Evolutionary conservation across 768 basidiomycete species (phyloP), one percentile per base, ranked within the genome.

Genomic region (Auriculariales sp.): DNA sequence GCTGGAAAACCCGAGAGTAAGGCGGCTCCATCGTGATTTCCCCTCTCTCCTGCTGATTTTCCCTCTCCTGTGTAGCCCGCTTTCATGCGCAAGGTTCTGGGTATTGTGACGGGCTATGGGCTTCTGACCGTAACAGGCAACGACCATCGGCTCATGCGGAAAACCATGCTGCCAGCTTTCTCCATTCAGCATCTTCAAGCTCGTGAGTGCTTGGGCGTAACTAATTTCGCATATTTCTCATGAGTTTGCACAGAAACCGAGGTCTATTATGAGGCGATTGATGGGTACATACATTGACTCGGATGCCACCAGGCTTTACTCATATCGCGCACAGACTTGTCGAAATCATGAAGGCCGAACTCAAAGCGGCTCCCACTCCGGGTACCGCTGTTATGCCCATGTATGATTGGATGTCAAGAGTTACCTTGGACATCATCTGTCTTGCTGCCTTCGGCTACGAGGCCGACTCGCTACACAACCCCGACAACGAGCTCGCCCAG

Each of bases 381-480:
- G 53, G 59, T 3, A 67, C 67, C 0, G 61, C 60, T 19, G 57
- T 60, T 4, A 52, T 72, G 19, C 53, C 53, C 12, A 59, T 71
- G 50, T 65, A 73, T 54, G 69, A 72, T 22, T 74, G 70, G 71
- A 68, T 73, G 67, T 69, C 69, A 54, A 74, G 72, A 61, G 70
- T 68, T 0, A 74, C 74, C 0, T 64, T 77, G 6, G 73, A 75
- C 53, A 72, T 75, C 49, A 74, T 75, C 39, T 74, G 72, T 58
- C 64, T 64, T 5, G 71, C 74, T 9, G 72, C 71, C 0, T 73
- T 75, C 48, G 71, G 70, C 11, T 75, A 75, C 56, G 58, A 62
- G 31, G 53, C 72, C 5, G 68, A 74, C 52, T 68, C 69, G 2
- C 59, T 75, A 11, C 66, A 66, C 54, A 62, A 72, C 50, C 69